A percentile compares a stretch with the other conserved stretches of the same genome.
Conservation (phyloP, 169 alveolate species). For the Blepharisma undulans region DNA sequence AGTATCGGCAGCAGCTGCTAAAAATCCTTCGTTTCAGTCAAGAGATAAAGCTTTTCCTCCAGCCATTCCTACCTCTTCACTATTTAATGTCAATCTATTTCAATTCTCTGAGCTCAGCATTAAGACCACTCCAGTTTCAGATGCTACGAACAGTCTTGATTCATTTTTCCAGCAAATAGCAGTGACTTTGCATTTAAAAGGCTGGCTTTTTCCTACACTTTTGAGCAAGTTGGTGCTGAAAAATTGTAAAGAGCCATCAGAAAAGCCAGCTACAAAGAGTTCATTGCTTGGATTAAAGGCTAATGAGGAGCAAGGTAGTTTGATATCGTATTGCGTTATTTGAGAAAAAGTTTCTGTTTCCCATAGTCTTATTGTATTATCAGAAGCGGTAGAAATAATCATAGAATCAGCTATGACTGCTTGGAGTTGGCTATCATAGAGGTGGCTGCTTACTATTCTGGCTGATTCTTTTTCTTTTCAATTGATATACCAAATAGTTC, state of each 20-base stretch:
- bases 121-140: not conserved
- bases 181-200: not conserved
- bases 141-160: not conserved
- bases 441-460: constrained; percentile 25
- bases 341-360: not conserved
- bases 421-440: not conserved
- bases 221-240: not conserved
- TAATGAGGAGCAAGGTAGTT: not conserved
- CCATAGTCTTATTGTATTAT: not conserved
- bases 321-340: not conserved
- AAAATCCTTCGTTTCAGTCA: not conserved
- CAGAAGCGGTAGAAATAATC: not conserved
- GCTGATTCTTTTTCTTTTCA: constrained; percentile 51
- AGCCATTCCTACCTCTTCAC: not conserved
- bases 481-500: constrained; percentile 61
- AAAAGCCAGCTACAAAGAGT: not conserved
- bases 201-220: not conserved
- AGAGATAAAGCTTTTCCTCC: not conserved
- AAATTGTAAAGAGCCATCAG: not conserved
- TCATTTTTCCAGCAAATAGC: not conserved
- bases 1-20: not conserved
- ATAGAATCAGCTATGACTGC: not conserved
- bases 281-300: not conserved
- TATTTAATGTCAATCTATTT: not conserved
- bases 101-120: not conserved